Evolutionary conservation across 179 eudicot species (phyloP).

Genomic region (Silene noctiflora): DNA sequence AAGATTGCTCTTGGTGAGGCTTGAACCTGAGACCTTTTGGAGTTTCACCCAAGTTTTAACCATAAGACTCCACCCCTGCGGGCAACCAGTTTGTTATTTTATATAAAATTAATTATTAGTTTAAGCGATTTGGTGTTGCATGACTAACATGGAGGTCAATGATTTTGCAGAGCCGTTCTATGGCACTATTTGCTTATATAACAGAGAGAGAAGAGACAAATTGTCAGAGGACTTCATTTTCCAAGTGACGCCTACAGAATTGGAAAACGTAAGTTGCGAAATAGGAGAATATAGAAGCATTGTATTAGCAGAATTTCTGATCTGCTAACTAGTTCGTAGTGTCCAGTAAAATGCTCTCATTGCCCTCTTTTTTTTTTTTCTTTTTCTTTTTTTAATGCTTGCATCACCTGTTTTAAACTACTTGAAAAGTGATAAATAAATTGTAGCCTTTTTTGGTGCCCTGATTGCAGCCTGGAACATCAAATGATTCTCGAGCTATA

Average conservation of each 20-base stretch:
- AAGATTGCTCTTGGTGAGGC: too few relatives aligned
- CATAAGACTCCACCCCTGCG: too few relatives aligned
- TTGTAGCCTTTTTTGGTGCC: neutral
- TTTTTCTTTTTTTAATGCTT: neutral
- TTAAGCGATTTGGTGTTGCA: slow-evolving; percentile 18
- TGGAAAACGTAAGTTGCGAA: slow-evolving; percentile 57
- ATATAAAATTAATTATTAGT: neutral
- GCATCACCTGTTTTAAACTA: slow-evolving; percentile 4
- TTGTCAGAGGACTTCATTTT: slow-evolving; percentile 92
- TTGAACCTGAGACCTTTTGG: too few relatives aligned
- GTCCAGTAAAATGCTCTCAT: neutral
- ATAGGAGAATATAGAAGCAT: neutral
- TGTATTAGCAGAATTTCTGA: neutral
- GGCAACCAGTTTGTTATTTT: neutral
- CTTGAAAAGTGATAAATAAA: neutral
- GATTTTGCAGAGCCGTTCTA: slow-evolving; percentile 82
- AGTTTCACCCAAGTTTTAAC: too few relatives aligned
- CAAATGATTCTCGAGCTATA: slow-evolving; percentile 71
- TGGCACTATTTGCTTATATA: slow-evolving; percentile 94
- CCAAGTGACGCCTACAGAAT: slow-evolving; percentile 57
- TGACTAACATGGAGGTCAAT: slow-evolving; percentile 16
- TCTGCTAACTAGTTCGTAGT: neutral
- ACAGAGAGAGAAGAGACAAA: slow-evolving; percentile 94
- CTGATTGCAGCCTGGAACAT: slow-evolving; percentile 51
- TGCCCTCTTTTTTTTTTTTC: neutral